Base-by-base conservation (phyloP, 1,139 yeast species). In the Taphrina wiesneri region DNA sequence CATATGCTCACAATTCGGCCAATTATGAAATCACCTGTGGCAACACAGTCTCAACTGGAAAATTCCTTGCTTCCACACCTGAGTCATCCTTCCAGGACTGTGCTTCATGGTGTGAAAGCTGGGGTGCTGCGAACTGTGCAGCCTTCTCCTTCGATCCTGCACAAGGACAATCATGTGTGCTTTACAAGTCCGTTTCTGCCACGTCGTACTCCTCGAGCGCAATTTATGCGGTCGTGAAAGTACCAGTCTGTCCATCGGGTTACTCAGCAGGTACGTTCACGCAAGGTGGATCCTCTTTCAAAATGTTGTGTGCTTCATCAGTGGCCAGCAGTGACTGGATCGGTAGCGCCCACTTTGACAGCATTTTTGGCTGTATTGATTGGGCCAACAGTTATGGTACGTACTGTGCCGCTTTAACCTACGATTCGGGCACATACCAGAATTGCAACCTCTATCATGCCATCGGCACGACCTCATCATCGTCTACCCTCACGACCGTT, bases 341-440 rank as follows among this genome's bases (percentile, higher is more conserved):
- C 15, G 46, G 46, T 19, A 41, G 46, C 21, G 21, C 46, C 21
- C 46, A n/a, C 17, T 41, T n/a, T 19, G 17, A n/a, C 21, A 19
- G 21, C 6, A 41, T 41, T 19, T n/a, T 7, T n/a, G 46, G 21
- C 15, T 41, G 53, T 15, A 47, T 23, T 28, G 53, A 47, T 15
- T 23, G 53, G 53, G 17, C 28, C 28, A 47, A 26, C 28, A 47
- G 32, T n/a, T 47, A 47, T 23, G 53, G 53, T 6, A 47, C 28
- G 19, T 26, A 26, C 53, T 21, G 19, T 34, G 41, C 49, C 17
- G 46, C 46, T 6, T 7, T 19, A 15, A 41, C 46, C 15, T 41
- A n/a, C 46, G 46, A 41, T 41, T 19, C n/a, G 7, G 15, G 21
- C 17, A 41, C 17, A 5, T 41, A 41, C 21, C 46, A 41, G 21